A percentile compares a stretch with the other conserved stretches of the same genome.
Conservation (phyloP, 331 rosid genomes). For the Acacia pycnantha region DNA sequence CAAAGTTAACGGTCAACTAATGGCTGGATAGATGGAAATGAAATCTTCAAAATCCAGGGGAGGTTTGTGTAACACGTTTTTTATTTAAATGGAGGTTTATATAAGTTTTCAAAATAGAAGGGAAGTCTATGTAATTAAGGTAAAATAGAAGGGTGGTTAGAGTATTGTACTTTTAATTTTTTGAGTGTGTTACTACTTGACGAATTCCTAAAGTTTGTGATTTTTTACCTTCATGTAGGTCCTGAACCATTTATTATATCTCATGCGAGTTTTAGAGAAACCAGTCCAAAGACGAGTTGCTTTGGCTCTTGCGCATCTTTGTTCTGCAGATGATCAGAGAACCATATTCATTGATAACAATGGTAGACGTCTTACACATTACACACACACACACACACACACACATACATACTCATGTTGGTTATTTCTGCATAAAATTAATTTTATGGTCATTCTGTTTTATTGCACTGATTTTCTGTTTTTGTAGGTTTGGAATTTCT, state of each 20-base stretch:
- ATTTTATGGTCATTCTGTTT: slow-evolving; percentile 21
- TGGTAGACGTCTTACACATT: slow-evolving; percentile 46
- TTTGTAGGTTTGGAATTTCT: slow-evolving; percentile 89
- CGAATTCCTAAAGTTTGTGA: slow-evolving; percentile 33
- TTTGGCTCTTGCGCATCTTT: slow-evolving; percentile 97
- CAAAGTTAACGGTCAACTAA: too few relatives aligned
- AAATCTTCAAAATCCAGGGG: too few relatives aligned
- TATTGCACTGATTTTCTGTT: slow-evolving; percentile 13
- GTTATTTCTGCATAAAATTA: slow-evolving; percentile 20
- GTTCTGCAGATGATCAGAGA: slow-evolving; percentile 82
- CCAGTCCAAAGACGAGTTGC: slow-evolving; percentile 84
- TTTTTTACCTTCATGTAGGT: slow-evolving; percentile 56
- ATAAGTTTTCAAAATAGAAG: too few relatives aligned
- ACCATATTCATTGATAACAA: slow-evolving; percentile 73
- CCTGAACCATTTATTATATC: slow-evolving; percentile 78
- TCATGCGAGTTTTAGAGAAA: slow-evolving; percentile 88
- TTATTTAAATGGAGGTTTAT: too few relatives aligned
- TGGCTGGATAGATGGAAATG: too few relatives aligned
- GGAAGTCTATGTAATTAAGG: too few relatives aligned
- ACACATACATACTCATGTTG: not conserved
- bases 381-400: slow-evolving; percentile 9
- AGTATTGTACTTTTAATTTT: not conserved
- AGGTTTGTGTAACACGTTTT: too few relatives aligned
- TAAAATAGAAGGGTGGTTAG: too few relatives aligned
- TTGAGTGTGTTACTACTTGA: slow-evolving; percentile 2